Evolutionary conservation across 805 yeast species (phyloP), one percentile per base, ranked within the genome.

Genomic region (Candida broadrunensis): DNA sequence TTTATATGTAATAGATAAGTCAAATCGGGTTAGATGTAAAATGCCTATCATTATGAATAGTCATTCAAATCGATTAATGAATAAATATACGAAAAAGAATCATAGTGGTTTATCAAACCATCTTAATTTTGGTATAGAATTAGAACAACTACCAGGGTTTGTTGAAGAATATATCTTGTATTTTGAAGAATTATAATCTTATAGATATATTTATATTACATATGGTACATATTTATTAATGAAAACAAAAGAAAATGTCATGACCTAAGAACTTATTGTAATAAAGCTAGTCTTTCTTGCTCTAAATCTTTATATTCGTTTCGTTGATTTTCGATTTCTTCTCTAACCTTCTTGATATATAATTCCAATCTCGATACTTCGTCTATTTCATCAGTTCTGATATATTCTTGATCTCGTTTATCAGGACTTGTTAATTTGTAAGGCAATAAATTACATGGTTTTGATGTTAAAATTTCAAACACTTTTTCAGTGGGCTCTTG

Each of bases 401-500:
- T 57, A 41, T 54, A 70, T 44, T 69, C 72, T 47, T 67, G 74
- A 43, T 68, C 73, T 38, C 63, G 53, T 40, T 63, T 67, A 5
- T 58, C 61, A 4, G 64, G 64, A 37, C 55, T 60, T 3, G 58
- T 38, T 25, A 65, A 48, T 42, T 60, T 57, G 42, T 63, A 65
- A 1, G 75, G 74, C 72, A 56, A 78, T 48, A 51, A 74, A 47
- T 54, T 84, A 72, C 35, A 81, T 70, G 95, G 91, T 44, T 76
- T 74, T 29, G 71, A 60, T 5, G 96, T 86, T 54, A 91, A 72
- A 4, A 81, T 67, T 49, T 84, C 88, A 65, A 93, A 91, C 63
- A 89, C 78, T 16, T 76, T 76, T 51, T 93, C 98, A 5, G 97
- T 89, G 2, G 99, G 99, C 61, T 93, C 99, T 58, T 85, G 88